Percentiles rank a stretch among this genome's conserved stretches.
Conservation (phyloP, 495 filamentous ascomycete genomes). For the Penicillium simplicissimum region DNA sequence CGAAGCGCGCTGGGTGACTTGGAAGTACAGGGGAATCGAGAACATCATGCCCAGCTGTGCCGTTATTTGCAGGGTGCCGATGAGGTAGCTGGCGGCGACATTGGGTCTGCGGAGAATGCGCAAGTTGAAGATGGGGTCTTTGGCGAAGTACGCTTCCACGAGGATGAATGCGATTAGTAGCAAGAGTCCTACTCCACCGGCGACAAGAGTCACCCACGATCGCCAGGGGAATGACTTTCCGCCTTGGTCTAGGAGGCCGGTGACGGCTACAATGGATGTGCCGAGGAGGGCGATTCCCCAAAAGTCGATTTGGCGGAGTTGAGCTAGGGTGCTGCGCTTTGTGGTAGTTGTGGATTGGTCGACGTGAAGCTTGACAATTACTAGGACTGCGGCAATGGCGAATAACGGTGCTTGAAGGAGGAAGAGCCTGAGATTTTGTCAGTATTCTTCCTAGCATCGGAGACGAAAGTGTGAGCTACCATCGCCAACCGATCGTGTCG, state of each 20-base stretch:
- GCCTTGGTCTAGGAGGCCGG: conserved; percentile 60
- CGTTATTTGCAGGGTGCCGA: conserved; percentile 52
- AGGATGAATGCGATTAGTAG: conserved; percentile 49
- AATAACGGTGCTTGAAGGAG: conserved; percentile 59
- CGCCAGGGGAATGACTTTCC: conserved; percentile 59
- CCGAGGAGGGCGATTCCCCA: conserved; percentile 54
- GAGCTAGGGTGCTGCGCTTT: conserved; percentile 10
- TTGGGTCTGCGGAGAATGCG: conserved; percentile 57
- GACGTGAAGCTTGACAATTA: conserved; percentile 49
- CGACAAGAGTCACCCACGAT: conserved; percentile 37
- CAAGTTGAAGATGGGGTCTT: conserved; percentile 64
- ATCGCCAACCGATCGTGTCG: conserved; percentile 68
- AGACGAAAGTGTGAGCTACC: conserved; percentile 37
- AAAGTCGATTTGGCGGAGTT: conserved; percentile 57
- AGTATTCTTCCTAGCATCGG: not conserved
- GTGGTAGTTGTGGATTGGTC: conserved; percentile 18
- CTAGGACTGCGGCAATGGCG: conserved; percentile 47
- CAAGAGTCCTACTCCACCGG: conserved; percentile 22
- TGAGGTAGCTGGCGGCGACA: conserved; percentile 54
- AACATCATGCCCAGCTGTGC: conserved; percentile 58
- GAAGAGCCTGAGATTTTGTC: conserved; percentile 53
- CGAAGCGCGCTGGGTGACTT: conserved; percentile 57
- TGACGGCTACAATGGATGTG: conserved; percentile 46
- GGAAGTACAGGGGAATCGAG: conserved; percentile 67
- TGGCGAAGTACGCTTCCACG: conserved; percentile 52